Conservation (phyloP, 345 rosid species). For the Euphorbia pulcherrima region DNA sequence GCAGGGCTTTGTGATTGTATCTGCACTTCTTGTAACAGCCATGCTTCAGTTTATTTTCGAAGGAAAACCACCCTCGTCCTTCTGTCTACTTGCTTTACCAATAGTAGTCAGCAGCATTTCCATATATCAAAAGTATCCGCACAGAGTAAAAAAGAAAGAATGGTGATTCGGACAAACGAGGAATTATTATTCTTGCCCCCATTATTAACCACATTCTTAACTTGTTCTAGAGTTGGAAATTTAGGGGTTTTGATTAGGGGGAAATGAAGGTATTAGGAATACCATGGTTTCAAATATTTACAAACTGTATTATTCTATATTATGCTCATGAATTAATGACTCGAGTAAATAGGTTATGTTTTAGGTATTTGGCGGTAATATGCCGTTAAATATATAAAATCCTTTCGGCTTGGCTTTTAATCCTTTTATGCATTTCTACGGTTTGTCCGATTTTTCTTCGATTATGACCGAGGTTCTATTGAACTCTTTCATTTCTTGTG, state of each 20-base stretch:
- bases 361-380: too few relatives aligned
- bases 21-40: conserved; percentile 88
- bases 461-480: too few relatives aligned
- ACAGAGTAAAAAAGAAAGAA: conserved; percentile 67
- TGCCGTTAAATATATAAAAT: too few relatives aligned
- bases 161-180: conserved; percentile 22
- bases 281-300: background rate
- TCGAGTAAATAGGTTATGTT: too few relatives aligned
- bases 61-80: conserved; percentile 80
- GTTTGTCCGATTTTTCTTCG: too few relatives aligned
- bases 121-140: conserved; percentile 83
- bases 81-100: conserved; percentile 74
- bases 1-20: conserved; percentile 96
- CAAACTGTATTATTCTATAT: background rate
- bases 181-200: background rate
- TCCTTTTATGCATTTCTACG: too few relatives aligned
- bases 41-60: conserved; percentile 81
- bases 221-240: background rate
- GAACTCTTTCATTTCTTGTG: too few relatives aligned
- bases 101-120: conserved; percentile 81
- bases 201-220: background rate
- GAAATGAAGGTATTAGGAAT: background rate
- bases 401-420: too few relatives aligned
- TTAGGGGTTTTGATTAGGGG: background rate
- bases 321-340: background rate